Evolutionary conservation across 352 stramenopile species (phyloP), one percentile per base, ranked within the genome.

Genomic region (Phytophthora rubi): DNA sequence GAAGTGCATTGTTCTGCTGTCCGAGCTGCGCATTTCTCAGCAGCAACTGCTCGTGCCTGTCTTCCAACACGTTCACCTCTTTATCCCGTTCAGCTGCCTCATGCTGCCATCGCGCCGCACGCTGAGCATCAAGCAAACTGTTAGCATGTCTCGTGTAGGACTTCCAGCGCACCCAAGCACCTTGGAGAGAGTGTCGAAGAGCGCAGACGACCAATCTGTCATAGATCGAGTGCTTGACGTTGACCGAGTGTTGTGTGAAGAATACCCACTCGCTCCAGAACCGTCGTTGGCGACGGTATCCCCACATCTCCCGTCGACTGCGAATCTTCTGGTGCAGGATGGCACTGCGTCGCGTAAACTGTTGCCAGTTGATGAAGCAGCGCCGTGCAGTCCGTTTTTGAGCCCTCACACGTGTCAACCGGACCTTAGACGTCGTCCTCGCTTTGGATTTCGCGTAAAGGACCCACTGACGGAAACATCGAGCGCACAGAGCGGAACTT

Each of bases 401-500:
- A 59, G 70, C 60, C 18, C 73, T 56, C 5, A 35, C 15, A 15
- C n/a, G 47, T 3, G 64, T 53, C 23, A 55, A 45, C 16, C 13
- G 33, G 6, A 71, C 18, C n/a, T 69, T 47, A 18, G 48, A 33
- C 5, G 63, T 42, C 5, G 15, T 60, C 26, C 68, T 58, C n/a
- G 16, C 28, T 52, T 68, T 72, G 8, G 28, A 15, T 35, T 62
- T 55, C 12, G 69, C 47, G 53, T 69, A 74, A 44, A 64, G 8
- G 15, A 59, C 59, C 77, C 73, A 82, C 10, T 33, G 42, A 1
- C 35, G 18, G 26, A 82, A 79, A 37, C 26, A 73, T 16, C 66
- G 61, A 23, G 30, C 39, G 16, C 63, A 39, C 12, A 60, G 52
- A 51, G 52, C 57, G 18, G 33, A 42, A 8, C 71, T 47, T 21